These are phyloP conservation scores for Beta corolliflora DNA, from an alignment of 179 eudicot genomes.

Conservation along the genomic window DNA sequence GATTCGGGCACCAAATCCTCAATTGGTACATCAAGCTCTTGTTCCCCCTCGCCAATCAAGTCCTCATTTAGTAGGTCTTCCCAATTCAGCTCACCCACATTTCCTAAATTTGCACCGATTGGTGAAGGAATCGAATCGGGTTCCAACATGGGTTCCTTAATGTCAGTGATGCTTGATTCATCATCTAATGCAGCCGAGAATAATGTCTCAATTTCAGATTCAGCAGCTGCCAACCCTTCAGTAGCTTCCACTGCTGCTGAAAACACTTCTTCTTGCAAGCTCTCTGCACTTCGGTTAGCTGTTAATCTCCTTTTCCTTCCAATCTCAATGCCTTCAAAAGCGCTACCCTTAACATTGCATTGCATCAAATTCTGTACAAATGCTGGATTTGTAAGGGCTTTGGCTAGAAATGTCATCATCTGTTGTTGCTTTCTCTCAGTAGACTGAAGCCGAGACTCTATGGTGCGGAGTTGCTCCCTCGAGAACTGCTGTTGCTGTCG, in stretches of 20 bases:
- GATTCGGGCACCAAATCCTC: slow-evolving; percentile 42
- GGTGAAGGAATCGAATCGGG: slow-evolving; percentile 7
- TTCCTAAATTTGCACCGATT: slow-evolving; percentile 16
- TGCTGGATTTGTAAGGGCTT: slow-evolving; percentile 49
- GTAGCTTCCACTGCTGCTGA: slow-evolving; percentile 28
- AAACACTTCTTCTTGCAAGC: slow-evolving; percentile 38
- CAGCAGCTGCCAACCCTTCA: slow-evolving; percentile 27
- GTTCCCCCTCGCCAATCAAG: slow-evolving; percentile 28
- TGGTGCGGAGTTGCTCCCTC: slow-evolving; percentile 44
- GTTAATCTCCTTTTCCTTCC: slow-evolving; percentile 55
- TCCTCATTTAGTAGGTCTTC: slow-evolving; percentile 47
- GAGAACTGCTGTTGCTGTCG: slow-evolving; percentile 56
- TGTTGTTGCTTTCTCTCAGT: slow-evolving; percentile 61
- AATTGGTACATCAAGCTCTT: slow-evolving; percentile 43
- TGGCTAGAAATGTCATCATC: slow-evolving; percentile 59
- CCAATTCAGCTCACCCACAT: slow-evolving; percentile 41
- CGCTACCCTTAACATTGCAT: slow-evolving; percentile 21
- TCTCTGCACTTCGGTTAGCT: slow-evolving; percentile 45
- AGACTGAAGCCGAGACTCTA: slow-evolving; percentile 49
- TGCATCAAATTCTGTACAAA: slow-evolving; percentile 50
- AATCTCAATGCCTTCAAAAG: slow-evolving; percentile 29
- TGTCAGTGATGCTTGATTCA: slow-evolving; percentile 43
- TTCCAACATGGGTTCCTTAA: slow-evolving; percentile 23
- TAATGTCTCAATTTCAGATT: slow-evolving; percentile 43
- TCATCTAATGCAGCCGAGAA: slow-evolving; percentile 44